Evolutionary conservation across 2,329 filamentous ascomycete genomes (phyloP), one percentile per base, ranked within the genome.

Genomic region (Camptophora hylomeconis): DNA sequence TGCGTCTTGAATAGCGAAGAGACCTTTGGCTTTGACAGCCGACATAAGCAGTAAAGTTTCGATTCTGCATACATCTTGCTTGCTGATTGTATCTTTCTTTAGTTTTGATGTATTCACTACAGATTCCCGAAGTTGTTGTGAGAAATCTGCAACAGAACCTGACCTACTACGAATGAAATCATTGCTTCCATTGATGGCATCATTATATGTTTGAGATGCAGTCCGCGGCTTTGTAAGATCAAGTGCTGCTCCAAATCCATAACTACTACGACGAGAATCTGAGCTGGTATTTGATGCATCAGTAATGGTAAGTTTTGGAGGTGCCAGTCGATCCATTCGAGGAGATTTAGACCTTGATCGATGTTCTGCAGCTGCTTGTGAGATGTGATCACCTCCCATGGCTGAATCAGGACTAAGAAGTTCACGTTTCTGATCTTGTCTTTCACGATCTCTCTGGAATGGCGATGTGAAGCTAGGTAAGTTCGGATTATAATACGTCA

Each of bases 21-120:
- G n/a, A n/a, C n/a, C 81, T 45, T 75, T 75, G 1, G 87, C 86
- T 56, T 92, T 92, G 47, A 94, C 75, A n/a, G 84, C 86, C 0
- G 83, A 82, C 38, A 76, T 80, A 13, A 92, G 62, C 21, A 93
- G 69, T 6, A 92, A 63, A 1, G 82, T 71, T 33, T 74, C 69
- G 2, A n/a, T n/a, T n/a, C n/a, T n/a, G n/a, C n/a, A n/a, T n/a
- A n/a, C n/a, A n/a, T n/a, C n/a, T n/a, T n/a, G n/a, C n/a, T n/a
- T n/a, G n/a, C n/a, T n/a, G n/a, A n/a, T n/a, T n/a, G n/a, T n/a
- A n/a, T n/a, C n/a, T n/a, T n/a, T n/a, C n/a, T n/a, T n/a, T n/a
- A n/a, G n/a, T n/a, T n/a, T n/a, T n/a, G n/a, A n/a, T n/a, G n/a
- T n/a, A n/a, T n/a, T n/a, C n/a, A n/a, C n/a, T n/a, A n/a, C n/a